phyloP scores from a whole-genome alignment of 2,329 filamentous ascomycete genomes.

The Piedraia hortae region DNA sequence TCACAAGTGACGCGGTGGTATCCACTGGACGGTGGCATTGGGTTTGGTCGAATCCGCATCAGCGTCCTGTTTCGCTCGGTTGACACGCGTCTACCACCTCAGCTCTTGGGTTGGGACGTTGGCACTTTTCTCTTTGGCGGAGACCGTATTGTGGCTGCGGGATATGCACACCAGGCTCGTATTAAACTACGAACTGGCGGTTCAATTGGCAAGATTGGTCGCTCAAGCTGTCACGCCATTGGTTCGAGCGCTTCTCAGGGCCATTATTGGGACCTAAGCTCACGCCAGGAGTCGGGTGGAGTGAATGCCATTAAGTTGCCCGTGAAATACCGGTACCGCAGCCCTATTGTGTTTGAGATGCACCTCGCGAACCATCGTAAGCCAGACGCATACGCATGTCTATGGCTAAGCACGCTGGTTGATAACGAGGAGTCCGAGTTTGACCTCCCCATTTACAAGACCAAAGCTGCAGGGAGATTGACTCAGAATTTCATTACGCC shows the following conservation, averaged over 20 bases:
- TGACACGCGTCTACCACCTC: constrained; percentile 58
- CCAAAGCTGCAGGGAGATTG: constrained; percentile 43
- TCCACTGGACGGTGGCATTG: constrained; percentile 75
- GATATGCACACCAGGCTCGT: constrained; percentile 35
- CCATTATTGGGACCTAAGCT: constrained; percentile 28
- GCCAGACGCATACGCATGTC: constrained; percentile 44
- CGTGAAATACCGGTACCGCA: constrained; percentile 71
- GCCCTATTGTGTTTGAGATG: constrained; percentile 72
- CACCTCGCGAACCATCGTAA: constrained; percentile 39
- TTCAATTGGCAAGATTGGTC: constrained; percentile 41
- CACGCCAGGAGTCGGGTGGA: constrained; percentile 11
- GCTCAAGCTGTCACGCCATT: constrained; percentile 31
- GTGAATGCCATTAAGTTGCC: constrained; percentile 41
- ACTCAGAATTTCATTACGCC: constrained; percentile 84
- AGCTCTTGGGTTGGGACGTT: constrained; percentile 78
- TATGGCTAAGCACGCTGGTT: constrained; percentile 67
- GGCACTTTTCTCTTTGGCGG: constrained; percentile 77
- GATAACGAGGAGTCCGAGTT: constrained; percentile 55
- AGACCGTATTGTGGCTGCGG: constrained; percentile 35
- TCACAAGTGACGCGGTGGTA: constrained; percentile 84
- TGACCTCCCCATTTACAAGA: constrained; percentile 77
- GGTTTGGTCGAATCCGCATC: constrained; percentile 70
- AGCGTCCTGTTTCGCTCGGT: constrained; percentile 75
- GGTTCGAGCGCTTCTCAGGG: constrained; percentile 11
- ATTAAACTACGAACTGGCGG: constrained; percentile 63